Evolutionary conservation across 2,329 filamentous ascomycete genomes (phyloP).

Genomic region (Penicillium sp.): DNA sequence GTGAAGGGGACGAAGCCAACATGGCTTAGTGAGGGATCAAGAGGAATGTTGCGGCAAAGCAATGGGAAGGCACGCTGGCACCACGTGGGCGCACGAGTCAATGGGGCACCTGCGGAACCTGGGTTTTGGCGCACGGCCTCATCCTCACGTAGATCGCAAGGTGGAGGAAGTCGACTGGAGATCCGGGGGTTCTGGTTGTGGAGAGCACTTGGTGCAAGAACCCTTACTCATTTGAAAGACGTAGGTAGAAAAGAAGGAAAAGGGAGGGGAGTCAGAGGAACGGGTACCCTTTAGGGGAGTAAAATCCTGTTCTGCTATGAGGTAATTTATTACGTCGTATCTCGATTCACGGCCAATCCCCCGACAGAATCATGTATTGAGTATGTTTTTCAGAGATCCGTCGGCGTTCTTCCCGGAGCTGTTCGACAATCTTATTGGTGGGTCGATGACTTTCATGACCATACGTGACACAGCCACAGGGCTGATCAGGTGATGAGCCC

Average conservation of each 20-base stretch:
- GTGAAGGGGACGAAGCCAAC: constrained; percentile 45
- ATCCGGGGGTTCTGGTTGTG: constrained; percentile 5
- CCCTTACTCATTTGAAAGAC: constrained; percentile 1
- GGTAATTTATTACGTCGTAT: constrained; percentile 17
- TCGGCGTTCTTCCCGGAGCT: neutral
- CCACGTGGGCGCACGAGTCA: constrained; percentile 41
- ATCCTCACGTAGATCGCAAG: constrained; percentile 21
- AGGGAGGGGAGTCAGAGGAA: neutral
- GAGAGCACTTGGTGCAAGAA: constrained; percentile 2
- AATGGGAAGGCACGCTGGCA: constrained; percentile 28
- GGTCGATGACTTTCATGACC: neutral
- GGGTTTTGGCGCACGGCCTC: constrained; percentile 31
- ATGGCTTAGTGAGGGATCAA: constrained; percentile 22
- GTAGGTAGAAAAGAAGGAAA: neutral
- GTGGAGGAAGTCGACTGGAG: constrained; percentile 3
- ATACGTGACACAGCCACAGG: neutral
- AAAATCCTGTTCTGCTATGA: constrained; percentile 15
- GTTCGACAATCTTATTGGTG: neutral
- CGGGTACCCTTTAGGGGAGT: neutral
- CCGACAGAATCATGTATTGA: neutral
- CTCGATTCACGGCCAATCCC: neutral
- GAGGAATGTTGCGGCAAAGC: constrained; percentile 22
- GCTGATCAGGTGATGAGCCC: neutral
- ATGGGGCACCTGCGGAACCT: constrained; percentile 35
- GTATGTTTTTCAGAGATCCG: neutral